Conservation (phyloP, 2,329 filamentous ascomycete genomes). For the Xylaria sp. region DNA sequence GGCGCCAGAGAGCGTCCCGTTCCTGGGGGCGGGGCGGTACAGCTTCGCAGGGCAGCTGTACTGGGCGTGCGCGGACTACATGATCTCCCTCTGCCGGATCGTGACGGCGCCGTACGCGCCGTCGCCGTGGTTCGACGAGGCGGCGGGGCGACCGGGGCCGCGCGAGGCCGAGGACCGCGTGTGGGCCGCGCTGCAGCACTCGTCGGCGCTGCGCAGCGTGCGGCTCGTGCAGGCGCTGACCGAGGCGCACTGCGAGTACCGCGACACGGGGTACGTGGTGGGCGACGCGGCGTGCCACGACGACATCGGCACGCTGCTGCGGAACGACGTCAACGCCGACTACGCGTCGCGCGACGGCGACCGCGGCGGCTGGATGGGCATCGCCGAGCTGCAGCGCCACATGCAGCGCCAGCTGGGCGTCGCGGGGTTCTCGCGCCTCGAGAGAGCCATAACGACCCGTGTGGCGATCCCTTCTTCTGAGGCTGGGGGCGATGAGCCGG, state of each 20-base stretch:
- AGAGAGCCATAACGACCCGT: conserved; percentile 6
- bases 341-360: conserved; percentile 27
- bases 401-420: conserved; percentile 29
- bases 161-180: conserved; percentile 21
- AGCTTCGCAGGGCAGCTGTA: conserved; percentile 39
- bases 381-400: conserved; percentile 31
- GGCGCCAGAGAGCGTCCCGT: conserved; percentile 33
- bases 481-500: not conserved
- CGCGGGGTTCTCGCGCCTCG: conserved; percentile 26
- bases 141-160: conserved; percentile 5
- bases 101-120: conserved; percentile 16
- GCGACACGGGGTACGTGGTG: conserved; percentile 28
- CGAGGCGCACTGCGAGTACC: conserved; percentile 33
- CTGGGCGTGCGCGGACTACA: conserved; percentile 36
- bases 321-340: conserved; percentile 22
- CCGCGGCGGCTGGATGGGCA: conserved; percentile 28
- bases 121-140: conserved; percentile 18
- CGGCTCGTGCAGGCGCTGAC: conserved; percentile 32
- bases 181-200: conserved; percentile 27
- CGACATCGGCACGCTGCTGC: conserved; percentile 14
- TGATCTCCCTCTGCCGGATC: conserved; percentile 26
- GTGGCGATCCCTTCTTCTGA: not conserved
- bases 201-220: conserved; percentile 26
- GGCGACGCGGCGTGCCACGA: conserved; percentile 20
- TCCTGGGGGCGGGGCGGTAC: conserved; percentile 33